A percentile compares a stretch with the other conserved stretches of the same genome.
Conservation (phyloP, 805 yeast genomes). For the Ogataea angusta region DNA sequence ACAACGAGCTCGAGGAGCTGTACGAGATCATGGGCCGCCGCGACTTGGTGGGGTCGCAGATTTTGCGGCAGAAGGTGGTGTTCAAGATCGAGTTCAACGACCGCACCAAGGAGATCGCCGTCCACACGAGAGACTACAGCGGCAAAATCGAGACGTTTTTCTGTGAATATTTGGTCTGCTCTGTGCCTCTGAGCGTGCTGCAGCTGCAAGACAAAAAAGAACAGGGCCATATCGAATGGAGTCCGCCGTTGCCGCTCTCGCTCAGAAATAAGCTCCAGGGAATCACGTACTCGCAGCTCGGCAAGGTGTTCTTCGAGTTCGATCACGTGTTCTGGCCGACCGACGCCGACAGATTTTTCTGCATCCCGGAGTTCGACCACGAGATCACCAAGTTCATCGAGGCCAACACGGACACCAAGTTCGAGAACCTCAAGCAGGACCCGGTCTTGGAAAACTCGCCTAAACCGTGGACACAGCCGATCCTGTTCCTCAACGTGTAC, state of each 20-base stretch:
- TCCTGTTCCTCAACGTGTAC: constrained; percentile 31
- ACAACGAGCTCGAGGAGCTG: constrained; percentile 31
- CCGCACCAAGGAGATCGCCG: constrained; percentile 17
- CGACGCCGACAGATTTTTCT: constrained; percentile 32
- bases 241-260: constrained; percentile 34
- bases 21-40: constrained; percentile 11
- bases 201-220: constrained; percentile 30
- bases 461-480: constrained; percentile 26
- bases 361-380: constrained; percentile 30
- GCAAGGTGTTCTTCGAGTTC: constrained; percentile 47
- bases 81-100: constrained; percentile 24
- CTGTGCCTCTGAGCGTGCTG: constrained; percentile 50
- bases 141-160: constrained; percentile 14
- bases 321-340: constrained; percentile 45
- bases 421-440: constrained; percentile 10
- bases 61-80: constrained; percentile 25
- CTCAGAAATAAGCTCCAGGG: constrained; percentile 29
- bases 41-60: constrained; percentile 15
- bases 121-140: constrained; percentile 14
- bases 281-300: constrained; percentile 41
- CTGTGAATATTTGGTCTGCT: constrained; percentile 42
- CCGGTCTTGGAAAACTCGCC: constrained; percentile 14
- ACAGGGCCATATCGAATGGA: constrained; percentile 32
- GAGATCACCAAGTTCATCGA: constrained; percentile 18
- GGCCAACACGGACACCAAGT: not conserved